Evolutionary conservation across 139 green algal genomes (phyloP).

Genomic region (Pseudopediastrum boryanum): DNA sequence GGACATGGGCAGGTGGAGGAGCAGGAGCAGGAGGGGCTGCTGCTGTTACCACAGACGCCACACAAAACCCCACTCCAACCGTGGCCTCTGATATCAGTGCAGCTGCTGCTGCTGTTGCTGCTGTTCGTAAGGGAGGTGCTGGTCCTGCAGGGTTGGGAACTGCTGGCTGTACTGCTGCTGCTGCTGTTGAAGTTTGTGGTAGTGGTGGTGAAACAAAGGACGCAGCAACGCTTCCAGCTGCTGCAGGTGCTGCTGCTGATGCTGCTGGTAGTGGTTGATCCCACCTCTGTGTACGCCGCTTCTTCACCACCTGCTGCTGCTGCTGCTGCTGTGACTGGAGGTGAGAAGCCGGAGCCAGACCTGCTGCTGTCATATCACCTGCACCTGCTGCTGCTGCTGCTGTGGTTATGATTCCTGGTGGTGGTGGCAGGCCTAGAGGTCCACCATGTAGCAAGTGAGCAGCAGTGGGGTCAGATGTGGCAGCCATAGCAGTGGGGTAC

Average conservation of each 20-base stretch:
- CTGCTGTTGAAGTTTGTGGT: not conserved
- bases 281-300: not conserved
- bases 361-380: not conserved
- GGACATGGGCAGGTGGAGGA: too few species aligned
- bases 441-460: not conserved
- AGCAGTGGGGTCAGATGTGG: not conserved
- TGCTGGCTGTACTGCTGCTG: slow-evolving; percentile 7
- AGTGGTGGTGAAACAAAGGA: too few species aligned
- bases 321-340: not conserved
- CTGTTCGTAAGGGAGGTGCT: too few species aligned
- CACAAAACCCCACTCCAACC: too few species aligned
- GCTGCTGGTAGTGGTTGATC: not conserved
- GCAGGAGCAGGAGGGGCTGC: too few species aligned
- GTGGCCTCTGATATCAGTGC: too few species aligned
- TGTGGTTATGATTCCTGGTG: not conserved
- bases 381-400: slow-evolving; percentile 2
- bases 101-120: not conserved
- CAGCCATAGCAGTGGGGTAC: not conserved
- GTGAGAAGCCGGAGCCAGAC: too few species aligned
- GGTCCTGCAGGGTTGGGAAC: too few species aligned
- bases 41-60: too few species aligned
- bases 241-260: not conserved
- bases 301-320: not conserved
- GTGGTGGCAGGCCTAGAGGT: not conserved
- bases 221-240: too few species aligned